phyloP scores from a whole-genome alignment of 345 rosid genomes.

The Erodium maritimum region DNA sequence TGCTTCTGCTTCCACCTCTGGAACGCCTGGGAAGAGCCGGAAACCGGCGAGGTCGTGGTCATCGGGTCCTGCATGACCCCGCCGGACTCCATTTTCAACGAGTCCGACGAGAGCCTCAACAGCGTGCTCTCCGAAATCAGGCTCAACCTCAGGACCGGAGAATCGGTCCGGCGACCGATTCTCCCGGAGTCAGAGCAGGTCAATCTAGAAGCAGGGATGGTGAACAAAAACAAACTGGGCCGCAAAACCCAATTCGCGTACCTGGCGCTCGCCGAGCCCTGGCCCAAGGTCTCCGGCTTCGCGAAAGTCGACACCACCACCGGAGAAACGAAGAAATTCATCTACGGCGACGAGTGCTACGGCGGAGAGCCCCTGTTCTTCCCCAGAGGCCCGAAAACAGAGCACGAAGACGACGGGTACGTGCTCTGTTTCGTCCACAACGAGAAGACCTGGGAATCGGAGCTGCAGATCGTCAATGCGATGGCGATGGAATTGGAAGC shows the following conservation, averaged over 20 bases:
- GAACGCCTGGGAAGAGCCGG: slow-evolving; percentile 96
- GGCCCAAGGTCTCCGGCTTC: slow-evolving; percentile 92
- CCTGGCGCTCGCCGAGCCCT: slow-evolving; percentile 84
- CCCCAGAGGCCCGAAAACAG: slow-evolving; percentile 14
- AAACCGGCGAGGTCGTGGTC: slow-evolving; percentile 69
- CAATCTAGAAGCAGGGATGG: slow-evolving; percentile 97
- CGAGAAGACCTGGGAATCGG: slow-evolving; percentile 67
- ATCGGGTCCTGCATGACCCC: slow-evolving; percentile 99
- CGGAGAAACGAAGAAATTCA: slow-evolving; percentile 46
- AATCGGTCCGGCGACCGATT: slow-evolving; percentile 59
- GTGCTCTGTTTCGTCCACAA: slow-evolving; percentile 74
- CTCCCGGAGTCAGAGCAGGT: slow-evolving; percentile 46
- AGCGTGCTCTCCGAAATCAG: slow-evolving; percentile 81
- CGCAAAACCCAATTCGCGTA: slow-evolving; percentile 64
- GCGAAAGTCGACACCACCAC: slow-evolving; percentile 75
- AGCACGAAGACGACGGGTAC: slow-evolving; percentile 69
- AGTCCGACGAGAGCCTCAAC: slow-evolving; percentile 62
- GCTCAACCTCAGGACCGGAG: slow-evolving; percentile 65
- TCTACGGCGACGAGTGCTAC: slow-evolving; percentile 54
- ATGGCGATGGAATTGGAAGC: slow-evolving; percentile 54
- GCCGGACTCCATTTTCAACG: slow-evolving; percentile 90
- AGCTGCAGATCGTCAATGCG: slow-evolving; percentile 73
- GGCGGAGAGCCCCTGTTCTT: slow-evolving; percentile 90
- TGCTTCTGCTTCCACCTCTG: slow-evolving; percentile 88
- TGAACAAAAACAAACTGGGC: slow-evolving; percentile 65